These are phyloP conservation scores for Amanita jacksonii DNA, from an alignment of 768 basidiomycete genomes.

Conservation along the genomic window DNA sequence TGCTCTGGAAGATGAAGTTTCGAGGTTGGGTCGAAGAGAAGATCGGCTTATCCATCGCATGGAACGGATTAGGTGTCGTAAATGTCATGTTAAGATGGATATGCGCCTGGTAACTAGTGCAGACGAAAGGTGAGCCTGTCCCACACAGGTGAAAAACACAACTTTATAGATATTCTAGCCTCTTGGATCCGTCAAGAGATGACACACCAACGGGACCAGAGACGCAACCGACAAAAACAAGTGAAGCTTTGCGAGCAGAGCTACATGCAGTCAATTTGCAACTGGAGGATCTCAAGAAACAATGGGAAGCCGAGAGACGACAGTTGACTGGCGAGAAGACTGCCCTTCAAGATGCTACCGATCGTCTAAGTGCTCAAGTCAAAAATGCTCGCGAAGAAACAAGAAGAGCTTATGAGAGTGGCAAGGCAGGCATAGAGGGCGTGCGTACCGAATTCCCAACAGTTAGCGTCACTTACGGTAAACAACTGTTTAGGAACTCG, in stretches of 20 bases:
- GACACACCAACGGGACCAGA: constrained; percentile 48
- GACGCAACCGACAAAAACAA: constrained; percentile 58
- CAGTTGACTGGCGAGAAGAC: constrained; percentile 62
- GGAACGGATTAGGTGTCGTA: constrained; percentile 54
- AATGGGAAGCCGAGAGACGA: constrained; percentile 62
- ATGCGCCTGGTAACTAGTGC: constrained; percentile 30
- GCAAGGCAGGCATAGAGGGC: constrained; percentile 41
- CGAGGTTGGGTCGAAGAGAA: constrained; percentile 54
- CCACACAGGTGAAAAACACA: background rate
- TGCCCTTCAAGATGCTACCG: constrained; percentile 61
- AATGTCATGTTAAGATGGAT: constrained; percentile 59
- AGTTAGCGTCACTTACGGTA: background rate
- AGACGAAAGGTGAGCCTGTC: constrained; percentile 51
- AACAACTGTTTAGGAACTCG: constrained; percentile 48
- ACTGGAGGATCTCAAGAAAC: constrained; percentile 51
- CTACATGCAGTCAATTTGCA: constrained; percentile 54
- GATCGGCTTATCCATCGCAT: constrained; percentile 57
- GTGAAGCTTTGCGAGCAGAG: constrained; percentile 52
- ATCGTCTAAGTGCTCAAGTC: constrained; percentile 54
- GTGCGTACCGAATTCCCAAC: constrained; percentile 27
- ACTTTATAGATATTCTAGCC: constrained; percentile 38
- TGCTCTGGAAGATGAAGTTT: constrained; percentile 58
- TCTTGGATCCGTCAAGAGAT: constrained; percentile 39
- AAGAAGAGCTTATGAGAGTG: constrained; percentile 42
- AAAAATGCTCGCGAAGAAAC: constrained; percentile 49